Percentiles rank a stretch among this genome's conserved stretches.
These are phyloP conservation scores for Pseudogymnoascus sp. DNA, from an alignment of 2,329 filamentous ascomycete genomes.

Conservation along the genomic window DNA sequence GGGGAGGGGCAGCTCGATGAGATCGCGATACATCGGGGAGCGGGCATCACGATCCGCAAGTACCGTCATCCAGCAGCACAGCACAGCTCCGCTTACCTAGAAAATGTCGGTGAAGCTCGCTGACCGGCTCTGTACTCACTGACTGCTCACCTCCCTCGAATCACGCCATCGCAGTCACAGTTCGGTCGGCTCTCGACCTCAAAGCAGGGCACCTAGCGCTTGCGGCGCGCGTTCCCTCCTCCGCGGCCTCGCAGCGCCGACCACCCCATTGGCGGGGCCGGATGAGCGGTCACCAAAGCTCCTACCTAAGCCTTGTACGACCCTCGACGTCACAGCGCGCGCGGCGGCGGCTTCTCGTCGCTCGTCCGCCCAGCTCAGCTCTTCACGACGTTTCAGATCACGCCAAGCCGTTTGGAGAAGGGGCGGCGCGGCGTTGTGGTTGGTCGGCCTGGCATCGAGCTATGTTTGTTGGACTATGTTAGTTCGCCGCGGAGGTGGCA, in stretches of 20 bases:
- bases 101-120: constrained; percentile 2
- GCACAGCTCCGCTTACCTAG: background rate
- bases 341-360: background rate
- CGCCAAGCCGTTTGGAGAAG: constrained; percentile 8
- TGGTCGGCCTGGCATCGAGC: background rate
- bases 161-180: background rate
- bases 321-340: constrained; percentile 4
- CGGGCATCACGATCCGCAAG: background rate
- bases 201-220: constrained; percentile 6
- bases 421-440: background rate
- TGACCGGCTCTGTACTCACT: background rate
- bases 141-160: background rate
- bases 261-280: background rate
- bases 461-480: constrained; percentile 5
- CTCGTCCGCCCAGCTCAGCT: constrained; percentile 4
- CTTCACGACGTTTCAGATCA: background rate
- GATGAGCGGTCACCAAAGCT: background rate
- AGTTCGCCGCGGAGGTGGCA: constrained; percentile 3
- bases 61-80: background rate
- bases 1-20: background rate
- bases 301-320: background rate
- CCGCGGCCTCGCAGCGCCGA: background rate
- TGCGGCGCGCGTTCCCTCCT: constrained; percentile 16
- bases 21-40: background rate
- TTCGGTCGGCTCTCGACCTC: background rate